Evolutionary conservation across 768 basidiomycete genomes (phyloP), one percentile per base, ranked within the genome.

Genomic region (Tricholoma saponaceum): DNA sequence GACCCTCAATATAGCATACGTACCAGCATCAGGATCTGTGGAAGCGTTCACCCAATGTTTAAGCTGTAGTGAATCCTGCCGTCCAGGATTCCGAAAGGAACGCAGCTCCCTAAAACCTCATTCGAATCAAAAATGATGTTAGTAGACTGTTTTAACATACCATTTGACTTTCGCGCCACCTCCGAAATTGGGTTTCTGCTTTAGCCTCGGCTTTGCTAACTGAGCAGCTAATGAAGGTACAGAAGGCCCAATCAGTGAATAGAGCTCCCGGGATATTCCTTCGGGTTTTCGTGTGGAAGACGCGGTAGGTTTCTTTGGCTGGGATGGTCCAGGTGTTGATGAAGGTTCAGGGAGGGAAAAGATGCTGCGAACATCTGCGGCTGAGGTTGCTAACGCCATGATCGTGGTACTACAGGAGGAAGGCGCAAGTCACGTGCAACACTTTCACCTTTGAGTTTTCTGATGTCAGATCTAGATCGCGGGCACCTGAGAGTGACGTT

Each of bases 191-290:
- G 92, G 92, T 61, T 92, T 89, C 71, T 93, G 89, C 68, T 95
- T 95, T 57, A 95, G 81, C 55, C 86, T 84, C 33, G 92, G 90
- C 68, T 92, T 90, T 25, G 87, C 80, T 58, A 87, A 80, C 63
- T 90, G 87, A 32, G 90, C 83, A 0, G 86, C 88, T 51, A 98
- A 80, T 2, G 89, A 86, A 0, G 96, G 95, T 10, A 90, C 89
- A 50, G 92, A 90, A 58, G 92, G 86, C n/a, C 96, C 96, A 62
- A 99, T 98, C 58, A 99, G 84, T 1, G 90, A 87, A 74, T 90
- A 98, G 2, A 99, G 80, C 71, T 98, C 95, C 63, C 95, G 80
- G 0, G 94, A 89, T 59, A 98, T 95, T 18, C 96, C 95, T 18
- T 94, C 92, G 3, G 91, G 91, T 71, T 90, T 92, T 66, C 82